These are phyloP conservation scores for Aquilaria malaccensis DNA, from an alignment of 345 rosid genomes.

Conservation along the genomic window DNA sequence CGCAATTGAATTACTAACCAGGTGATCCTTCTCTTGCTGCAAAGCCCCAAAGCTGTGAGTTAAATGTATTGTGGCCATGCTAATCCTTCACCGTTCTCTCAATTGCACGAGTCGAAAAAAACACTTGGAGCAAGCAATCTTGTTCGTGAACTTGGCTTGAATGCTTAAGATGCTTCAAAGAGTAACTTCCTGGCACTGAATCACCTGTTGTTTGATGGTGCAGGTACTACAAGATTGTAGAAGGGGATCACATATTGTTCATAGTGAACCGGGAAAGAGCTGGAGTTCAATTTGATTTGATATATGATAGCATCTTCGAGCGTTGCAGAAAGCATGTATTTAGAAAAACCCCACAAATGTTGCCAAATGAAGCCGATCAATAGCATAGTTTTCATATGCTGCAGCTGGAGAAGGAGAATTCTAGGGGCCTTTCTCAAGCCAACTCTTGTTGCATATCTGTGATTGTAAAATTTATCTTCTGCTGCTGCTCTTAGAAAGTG, in stretches of 20 bases:
- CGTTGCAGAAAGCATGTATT: constrained; percentile 85
- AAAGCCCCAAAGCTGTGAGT: too few relatives aligned
- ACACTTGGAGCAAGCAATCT: too few relatives aligned
- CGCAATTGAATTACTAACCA: too few relatives aligned
- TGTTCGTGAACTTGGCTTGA: background rate
- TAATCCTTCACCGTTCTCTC: too few relatives aligned
- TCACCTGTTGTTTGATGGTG: background rate
- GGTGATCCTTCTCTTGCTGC: too few relatives aligned
- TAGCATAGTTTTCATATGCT: constrained; percentile 7
- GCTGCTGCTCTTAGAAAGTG: too few relatives aligned
- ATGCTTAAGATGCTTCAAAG: background rate
- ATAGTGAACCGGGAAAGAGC: constrained; percentile 85
- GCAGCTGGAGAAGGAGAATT: background rate
- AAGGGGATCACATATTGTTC: constrained; percentile 83
- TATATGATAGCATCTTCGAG: constrained; percentile 90
- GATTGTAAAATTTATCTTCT: too few relatives aligned
- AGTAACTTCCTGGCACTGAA: constrained; percentile 4
- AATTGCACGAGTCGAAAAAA: too few relatives aligned
- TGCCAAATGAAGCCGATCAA: constrained; percentile 41
- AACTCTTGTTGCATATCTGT: too few relatives aligned
- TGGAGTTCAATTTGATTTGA: constrained; percentile 77
- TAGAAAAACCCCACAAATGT: constrained; percentile 45
- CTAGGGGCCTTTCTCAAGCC: too few relatives aligned
- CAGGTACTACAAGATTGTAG: constrained; percentile 93
- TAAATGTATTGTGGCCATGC: too few relatives aligned